Percentiles rank a stretch among this genome's conserved stretches.
These are phyloP conservation scores for Anisodus acutangulus DNA, from an alignment of 257 asterid genomes.

Conservation along the genomic window DNA sequence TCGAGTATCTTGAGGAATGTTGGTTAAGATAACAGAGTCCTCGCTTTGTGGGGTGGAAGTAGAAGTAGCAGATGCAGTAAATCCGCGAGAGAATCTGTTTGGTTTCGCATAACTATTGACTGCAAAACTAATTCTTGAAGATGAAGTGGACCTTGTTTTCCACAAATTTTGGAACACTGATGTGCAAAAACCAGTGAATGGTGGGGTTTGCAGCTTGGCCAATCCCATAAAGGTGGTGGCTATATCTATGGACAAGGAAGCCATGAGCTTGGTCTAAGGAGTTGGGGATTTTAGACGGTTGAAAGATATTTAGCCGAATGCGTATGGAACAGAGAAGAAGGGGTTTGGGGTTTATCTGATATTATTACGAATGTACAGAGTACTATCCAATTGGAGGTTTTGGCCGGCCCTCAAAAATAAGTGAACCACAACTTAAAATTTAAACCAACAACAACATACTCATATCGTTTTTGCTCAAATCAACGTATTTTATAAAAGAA, in stretches of 20 bases:
- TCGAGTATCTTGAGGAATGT: conserved; percentile 86
- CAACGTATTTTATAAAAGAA: no score
- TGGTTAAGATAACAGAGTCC: conserved; percentile 41
- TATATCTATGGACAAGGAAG: conserved; percentile 63
- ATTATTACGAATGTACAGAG: no score
- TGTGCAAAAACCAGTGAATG: conserved; percentile 39
- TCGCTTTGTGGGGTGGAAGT: conserved; percentile 51
- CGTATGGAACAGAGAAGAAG: no score
- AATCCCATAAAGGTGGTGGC: conserved; percentile 50
- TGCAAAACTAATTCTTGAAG: conserved; percentile 43
- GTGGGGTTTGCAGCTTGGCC: not conserved
- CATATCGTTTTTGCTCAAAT: no score
- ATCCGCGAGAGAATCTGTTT: conserved; percentile 53
- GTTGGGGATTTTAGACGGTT: no score
- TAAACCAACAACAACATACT: no score
- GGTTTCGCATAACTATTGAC: conserved; percentile 30
- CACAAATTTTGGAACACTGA: conserved; percentile 42
- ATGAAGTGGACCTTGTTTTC: conserved; percentile 41
- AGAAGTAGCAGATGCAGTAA: conserved; percentile 56
- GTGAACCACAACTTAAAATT: not conserved
- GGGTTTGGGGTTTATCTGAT: no score
- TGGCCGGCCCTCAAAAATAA: not conserved
- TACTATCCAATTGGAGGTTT: no score
- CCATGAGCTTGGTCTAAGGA: conserved; percentile 29
- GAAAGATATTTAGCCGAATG: no score